Evolutionary conservation across 2,329 filamentous ascomycete species (phyloP).

Genomic region (Ustulina deusta): DNA sequence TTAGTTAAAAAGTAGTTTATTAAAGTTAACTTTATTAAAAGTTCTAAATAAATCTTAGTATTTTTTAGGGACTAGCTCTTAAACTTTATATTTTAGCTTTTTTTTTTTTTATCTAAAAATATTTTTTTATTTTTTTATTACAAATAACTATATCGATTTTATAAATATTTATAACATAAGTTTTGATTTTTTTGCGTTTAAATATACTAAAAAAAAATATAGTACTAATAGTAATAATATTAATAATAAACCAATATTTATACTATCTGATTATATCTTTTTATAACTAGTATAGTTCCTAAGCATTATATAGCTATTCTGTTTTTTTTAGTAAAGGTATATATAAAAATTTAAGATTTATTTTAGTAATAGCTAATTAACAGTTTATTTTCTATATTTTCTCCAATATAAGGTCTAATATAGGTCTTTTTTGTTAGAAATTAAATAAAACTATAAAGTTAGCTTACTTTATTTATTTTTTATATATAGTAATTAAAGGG

Average conservation of each 20-base stretch:
- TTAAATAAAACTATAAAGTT: neutral
- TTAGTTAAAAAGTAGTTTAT: neutral
- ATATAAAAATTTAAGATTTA: neutral
- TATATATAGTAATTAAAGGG: too few relatives aligned
- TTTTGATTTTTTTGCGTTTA: neutral
- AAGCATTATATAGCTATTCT: neutral
- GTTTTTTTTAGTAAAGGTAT: neutral
- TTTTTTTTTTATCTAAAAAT: neutral
- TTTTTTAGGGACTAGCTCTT: slow-evolving; percentile 3
- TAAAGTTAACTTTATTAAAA: neutral
- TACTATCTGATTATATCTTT: neutral
- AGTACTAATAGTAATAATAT: neutral
- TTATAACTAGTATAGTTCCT: neutral
- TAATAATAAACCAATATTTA: neutral
- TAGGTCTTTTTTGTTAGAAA: neutral
- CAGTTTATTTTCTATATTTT: neutral
- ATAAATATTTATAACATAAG: neutral
- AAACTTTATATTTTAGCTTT: neutral
- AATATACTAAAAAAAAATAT: neutral
- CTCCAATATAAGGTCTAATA: neutral
- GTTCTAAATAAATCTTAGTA: neutral
- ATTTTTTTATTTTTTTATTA: neutral
- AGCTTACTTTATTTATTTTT: neutral
- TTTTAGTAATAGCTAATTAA: neutral
- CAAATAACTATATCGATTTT: neutral